These are phyloP conservation scores for Diospyros kaki DNA, from an alignment of 148 eudicot species.

Conservation along the genomic window DNA sequence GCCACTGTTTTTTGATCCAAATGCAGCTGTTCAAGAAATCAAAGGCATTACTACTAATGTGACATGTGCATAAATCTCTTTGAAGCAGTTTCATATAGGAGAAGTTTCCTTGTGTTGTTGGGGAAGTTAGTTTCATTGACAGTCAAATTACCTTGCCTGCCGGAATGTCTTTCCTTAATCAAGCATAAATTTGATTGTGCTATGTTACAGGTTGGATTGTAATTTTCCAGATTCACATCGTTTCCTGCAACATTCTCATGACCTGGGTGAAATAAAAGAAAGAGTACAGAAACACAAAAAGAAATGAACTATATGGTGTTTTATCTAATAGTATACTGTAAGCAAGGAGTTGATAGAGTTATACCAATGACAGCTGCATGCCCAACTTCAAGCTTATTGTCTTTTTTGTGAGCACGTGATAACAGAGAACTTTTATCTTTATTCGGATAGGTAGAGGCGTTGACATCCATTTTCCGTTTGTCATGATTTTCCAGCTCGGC, in stretches of 20 bases:
- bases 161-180: slow-evolving; percentile 10
- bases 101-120: not conserved
- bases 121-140: no score
- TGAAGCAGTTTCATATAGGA: not conserved
- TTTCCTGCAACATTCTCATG: slow-evolving; percentile 23
- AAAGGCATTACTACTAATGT: not conserved
- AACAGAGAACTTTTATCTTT: not conserved
- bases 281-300: not conserved
- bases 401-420: slow-evolving; percentile 15
- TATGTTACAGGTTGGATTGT: slow-evolving; percentile 7
- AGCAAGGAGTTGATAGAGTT: not conserved
- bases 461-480: not conserved
- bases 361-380: slow-evolving; percentile 10
- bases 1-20: not conserved
- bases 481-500: slow-evolving; percentile 10
- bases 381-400: slow-evolving; percentile 18
- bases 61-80: no score
- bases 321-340: not conserved
- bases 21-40: no score
- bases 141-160: slow-evolving; percentile 26
- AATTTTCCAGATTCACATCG: slow-evolving; percentile 13
- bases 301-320: not conserved
- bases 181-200: not conserved
- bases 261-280: slow-evolving; percentile 17
- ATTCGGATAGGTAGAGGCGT: no score